These are phyloP conservation scores for Maudiozyma serrabonitensis DNA, from an alignment of 805 yeast genomes.

Conservation along the genomic window DNA sequence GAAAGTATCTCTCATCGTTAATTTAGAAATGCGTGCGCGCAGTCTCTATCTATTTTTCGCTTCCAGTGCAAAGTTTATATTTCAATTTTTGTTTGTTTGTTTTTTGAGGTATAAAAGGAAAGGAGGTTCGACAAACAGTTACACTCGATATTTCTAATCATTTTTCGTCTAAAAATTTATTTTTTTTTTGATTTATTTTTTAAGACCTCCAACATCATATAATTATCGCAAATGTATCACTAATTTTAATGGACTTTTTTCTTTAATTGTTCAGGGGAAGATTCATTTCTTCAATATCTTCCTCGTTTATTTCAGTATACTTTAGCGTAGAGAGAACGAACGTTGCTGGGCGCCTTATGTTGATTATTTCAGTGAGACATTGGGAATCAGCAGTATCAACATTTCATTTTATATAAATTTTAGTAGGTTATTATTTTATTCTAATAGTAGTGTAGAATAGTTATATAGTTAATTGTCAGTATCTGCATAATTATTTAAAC, in stretches of 20 bases:
- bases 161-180: not conserved
- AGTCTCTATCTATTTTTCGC: too few species aligned
- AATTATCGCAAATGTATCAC: constrained; percentile 15
- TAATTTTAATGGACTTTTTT: constrained; percentile 5
- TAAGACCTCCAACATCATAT: constrained; percentile 23
- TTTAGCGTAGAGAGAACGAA: constrained; percentile 27
- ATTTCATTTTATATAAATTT: constrained; percentile 6
- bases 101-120: not conserved
- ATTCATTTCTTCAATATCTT: constrained; percentile 10
- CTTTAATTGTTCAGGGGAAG: constrained; percentile 9
- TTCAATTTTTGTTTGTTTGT: not conserved
- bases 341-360: constrained; percentile 37
- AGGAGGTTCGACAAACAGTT: not conserved
- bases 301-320: constrained; percentile 7
- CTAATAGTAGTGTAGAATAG: not conserved
- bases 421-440: not conserved
- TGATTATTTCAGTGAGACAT: constrained; percentile 27
- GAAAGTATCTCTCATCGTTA: too few species aligned
- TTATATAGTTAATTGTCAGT: too few species aligned
- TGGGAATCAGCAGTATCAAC: constrained; percentile 36
- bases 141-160: not conserved
- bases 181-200: not conserved
- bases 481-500: too few species aligned
- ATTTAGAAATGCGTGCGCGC: too few species aligned
- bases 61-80: not conserved